phyloP scores from a whole-genome alignment of 805 yeast genomes.

The Lipomyces sp. region DNA sequence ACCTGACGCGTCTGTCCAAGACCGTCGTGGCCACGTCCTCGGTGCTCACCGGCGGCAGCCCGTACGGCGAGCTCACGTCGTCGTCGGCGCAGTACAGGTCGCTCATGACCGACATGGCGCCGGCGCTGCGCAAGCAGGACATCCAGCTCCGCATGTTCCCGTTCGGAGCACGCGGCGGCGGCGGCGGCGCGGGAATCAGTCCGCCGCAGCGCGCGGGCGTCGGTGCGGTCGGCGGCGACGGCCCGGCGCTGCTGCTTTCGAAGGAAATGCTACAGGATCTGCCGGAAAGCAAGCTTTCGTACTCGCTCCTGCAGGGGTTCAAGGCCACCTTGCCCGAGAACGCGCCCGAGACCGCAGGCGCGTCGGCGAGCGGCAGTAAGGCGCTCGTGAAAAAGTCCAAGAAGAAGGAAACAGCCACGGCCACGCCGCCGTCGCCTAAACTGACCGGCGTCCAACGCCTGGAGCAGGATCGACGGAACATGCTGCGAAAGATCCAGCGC shows the following conservation, averaged over 20 bases:
- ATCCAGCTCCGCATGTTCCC: constrained; percentile 43
- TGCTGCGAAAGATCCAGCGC: constrained; percentile 16
- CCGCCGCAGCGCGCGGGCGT: too few relatives aligned
- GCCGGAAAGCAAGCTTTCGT: constrained; percentile 42
- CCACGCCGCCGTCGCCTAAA: constrained; percentile 10
- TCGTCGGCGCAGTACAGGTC: constrained; percentile 42
- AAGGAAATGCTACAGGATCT: constrained; percentile 58
- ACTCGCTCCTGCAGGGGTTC: constrained; percentile 68
- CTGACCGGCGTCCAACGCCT: constrained; percentile 20
- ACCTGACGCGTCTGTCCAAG: constrained; percentile 39
- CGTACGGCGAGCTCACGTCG: constrained; percentile 40
- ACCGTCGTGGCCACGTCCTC: constrained; percentile 42
- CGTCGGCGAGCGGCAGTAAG: background rate
- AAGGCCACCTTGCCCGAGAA: constrained; percentile 44
- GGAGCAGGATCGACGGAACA: constrained; percentile 14
- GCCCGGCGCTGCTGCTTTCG: constrained; percentile 40
- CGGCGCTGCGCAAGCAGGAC: constrained; percentile 38
- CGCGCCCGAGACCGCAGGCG: background rate
- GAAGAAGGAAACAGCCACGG: constrained; percentile 1
- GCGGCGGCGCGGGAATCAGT: background rate
- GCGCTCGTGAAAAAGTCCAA: constrained; percentile 4
- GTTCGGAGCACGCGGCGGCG: constrained; percentile 20
- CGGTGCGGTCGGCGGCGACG: constrained; percentile 2
- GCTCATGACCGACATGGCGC: constrained; percentile 47
- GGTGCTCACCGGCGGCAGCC: constrained; percentile 31